Evolutionary conservation across 805 yeast species (phyloP), one percentile per base, ranked within the genome.

Genomic region (Candida namnaoensis): DNA sequence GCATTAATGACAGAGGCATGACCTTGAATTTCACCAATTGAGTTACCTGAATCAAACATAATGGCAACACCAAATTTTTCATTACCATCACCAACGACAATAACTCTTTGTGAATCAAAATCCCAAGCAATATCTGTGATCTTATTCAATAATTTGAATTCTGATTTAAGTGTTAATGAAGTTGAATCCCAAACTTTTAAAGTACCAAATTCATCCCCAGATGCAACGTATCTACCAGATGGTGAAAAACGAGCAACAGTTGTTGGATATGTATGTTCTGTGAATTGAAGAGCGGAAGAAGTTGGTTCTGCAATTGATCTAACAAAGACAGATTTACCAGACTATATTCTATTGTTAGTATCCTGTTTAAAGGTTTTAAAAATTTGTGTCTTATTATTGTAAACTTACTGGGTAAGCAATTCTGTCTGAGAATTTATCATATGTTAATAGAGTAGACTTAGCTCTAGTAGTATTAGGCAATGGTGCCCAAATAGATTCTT

Each of bases 21-120:
- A 24, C 99, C 99, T 38, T 88, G 80, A 52, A 91, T 82, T 57
- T 93, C 98, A 42, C 99, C 99, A 36, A 93, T 80, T n/a, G 96
- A 78, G 62, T 93, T 93, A 46, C 99, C 99, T 1, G 95, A 76
- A 57, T 93, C 99, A 75, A 83, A 84, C 7, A 95, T 78, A 60
- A 91, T 87, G 48, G 95, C 88, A 51, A 84, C 96, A 7, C 98
- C 99, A 56, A 77, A 90, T 46, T 84, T 74, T 52, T 88, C 96
- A 50, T 82, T 82, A 39, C 98, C 99, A 51, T 85, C 82, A 42
- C 99, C 99, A 10, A 90, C 98, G 1, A 96, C 96, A 56, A 93
- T 86, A 40, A 93, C 66, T 50, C 99, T 74, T 45, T 79, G 69
- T 38, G 80, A 78, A 55, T 91, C 99, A 26, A 82, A 81, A 60